These are phyloP conservation scores for Calocybe gambosa DNA, from an alignment of 1,284 basidiomycete genomes.

Conservation along the genomic window DNA sequence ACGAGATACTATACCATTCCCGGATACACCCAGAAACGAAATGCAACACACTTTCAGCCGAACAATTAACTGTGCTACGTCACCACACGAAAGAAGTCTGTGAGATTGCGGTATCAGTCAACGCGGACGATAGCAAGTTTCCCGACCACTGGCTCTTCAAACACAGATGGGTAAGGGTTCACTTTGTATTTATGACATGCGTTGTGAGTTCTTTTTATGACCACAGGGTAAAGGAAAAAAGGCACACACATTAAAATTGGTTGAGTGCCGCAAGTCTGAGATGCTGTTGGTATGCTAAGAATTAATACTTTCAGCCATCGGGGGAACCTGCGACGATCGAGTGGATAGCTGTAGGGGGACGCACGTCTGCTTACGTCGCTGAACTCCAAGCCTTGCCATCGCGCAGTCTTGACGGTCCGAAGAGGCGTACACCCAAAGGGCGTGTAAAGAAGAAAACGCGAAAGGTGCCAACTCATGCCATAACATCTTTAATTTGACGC, in stretches of 20 bases:
- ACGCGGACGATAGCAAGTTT: slow-evolving; percentile 70
- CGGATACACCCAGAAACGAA: slow-evolving; percentile 72
- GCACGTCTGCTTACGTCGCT: slow-evolving; percentile 71
- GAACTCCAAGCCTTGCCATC: slow-evolving; percentile 41
- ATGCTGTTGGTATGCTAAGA: slow-evolving; percentile 2
- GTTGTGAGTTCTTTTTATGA: slow-evolving; percentile 5
- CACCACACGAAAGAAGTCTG: slow-evolving; percentile 56
- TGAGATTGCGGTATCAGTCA: slow-evolving; percentile 57
- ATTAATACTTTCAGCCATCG: slow-evolving; percentile 43
- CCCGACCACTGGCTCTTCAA: slow-evolving; percentile 70
- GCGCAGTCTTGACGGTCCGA: neutral
- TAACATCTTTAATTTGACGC: neutral
- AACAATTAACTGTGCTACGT: slow-evolving; percentile 51
- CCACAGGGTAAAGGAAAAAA: slow-evolving; percentile 57
- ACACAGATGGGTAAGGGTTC: slow-evolving; percentile 54
- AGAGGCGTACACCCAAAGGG: slow-evolving; percentile 8
- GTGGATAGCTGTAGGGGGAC: slow-evolving; percentile 76
- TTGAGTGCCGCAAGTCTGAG: slow-evolving; percentile 27
- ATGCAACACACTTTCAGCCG: slow-evolving; percentile 48
- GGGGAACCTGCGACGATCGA: slow-evolving; percentile 69
- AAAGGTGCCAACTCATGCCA: neutral
- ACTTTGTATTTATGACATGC: neutral
- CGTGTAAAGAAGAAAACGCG: slow-evolving; percentile 7
- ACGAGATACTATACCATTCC: slow-evolving; percentile 78
- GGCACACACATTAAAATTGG: slow-evolving; percentile 46